Conservation (phyloP, 2,329 filamentous ascomycete genomes). For the Fusarium concolor region DNA sequence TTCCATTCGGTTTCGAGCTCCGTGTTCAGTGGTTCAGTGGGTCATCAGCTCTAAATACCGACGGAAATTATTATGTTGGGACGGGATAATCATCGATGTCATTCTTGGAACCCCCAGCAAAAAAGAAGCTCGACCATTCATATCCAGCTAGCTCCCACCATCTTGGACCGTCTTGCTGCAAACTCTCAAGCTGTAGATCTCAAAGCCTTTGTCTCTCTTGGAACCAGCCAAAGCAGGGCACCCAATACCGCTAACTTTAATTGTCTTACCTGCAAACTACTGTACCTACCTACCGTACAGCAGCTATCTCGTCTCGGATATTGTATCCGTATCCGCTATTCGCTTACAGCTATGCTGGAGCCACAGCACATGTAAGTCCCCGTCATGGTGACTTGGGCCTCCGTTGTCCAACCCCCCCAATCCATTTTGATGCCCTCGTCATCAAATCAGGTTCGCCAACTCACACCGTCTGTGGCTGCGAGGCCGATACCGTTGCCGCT, state of each 20-base stretch:
- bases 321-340: conserved; percentile 14
- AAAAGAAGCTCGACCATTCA: conserved; percentile 32
- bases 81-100: conserved; percentile 37
- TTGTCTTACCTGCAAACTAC: neutral
- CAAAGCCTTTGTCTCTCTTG: conserved; percentile 11
- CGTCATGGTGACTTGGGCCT: conserved; percentile 36
- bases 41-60: conserved; percentile 16
- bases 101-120: conserved; percentile 38
- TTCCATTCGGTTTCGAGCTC: neutral
- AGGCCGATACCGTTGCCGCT: conserved; percentile 25
- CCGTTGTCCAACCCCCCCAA: conserved; percentile 38
- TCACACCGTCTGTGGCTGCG: conserved; percentile 35
- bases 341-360: conserved; percentile 45
- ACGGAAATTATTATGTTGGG: conserved; percentile 36
- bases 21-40: conserved; percentile 7
- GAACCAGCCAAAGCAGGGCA: neutral
- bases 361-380: conserved; percentile 52
- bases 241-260: neutral
- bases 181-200: conserved; percentile 30
- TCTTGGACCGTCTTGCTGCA: neutral
- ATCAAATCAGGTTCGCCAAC: conserved; percentile 46
- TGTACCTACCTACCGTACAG: neutral
- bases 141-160: conserved; percentile 11
- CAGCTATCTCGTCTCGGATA: conserved; percentile 16
- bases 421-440: conserved; percentile 40